phyloP scores from a whole-genome alignment of 2,329 filamentous ascomycete species.

The Aspergillus candidus region DNA sequence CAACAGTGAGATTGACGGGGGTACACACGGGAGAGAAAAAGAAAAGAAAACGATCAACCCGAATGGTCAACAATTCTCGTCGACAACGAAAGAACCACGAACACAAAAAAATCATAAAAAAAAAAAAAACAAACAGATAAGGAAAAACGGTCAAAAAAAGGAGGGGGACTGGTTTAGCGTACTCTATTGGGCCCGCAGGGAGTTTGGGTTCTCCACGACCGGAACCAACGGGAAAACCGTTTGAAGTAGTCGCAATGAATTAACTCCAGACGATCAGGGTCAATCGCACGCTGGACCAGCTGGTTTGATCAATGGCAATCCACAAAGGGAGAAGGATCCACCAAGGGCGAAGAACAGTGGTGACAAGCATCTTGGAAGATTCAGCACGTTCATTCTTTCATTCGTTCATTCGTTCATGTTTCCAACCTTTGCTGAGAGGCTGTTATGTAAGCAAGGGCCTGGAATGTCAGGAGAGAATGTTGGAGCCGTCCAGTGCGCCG shows the following conservation, averaged over 20 bases:
- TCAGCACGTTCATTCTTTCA: no score
- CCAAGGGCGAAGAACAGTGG: no score
- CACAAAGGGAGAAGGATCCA: no score
- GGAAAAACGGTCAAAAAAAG: conserved; percentile 1
- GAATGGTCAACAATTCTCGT: background rate
- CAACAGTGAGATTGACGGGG: background rate
- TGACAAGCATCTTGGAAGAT: no score
- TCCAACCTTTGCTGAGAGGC: no score
- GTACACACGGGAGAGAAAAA: background rate
- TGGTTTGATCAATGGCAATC: no score
- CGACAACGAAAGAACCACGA: background rate
- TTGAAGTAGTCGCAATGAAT: conserved; percentile 13
- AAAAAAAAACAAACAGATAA: background rate
- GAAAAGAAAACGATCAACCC: background rate
- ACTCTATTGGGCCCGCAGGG: no score
- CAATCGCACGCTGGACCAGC: background rate
- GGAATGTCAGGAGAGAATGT: background rate
- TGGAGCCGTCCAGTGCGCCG: no score
- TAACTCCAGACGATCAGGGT: background rate
- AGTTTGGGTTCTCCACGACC: conserved; percentile 4
- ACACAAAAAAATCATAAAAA: background rate
- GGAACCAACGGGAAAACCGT: conserved; percentile 7
- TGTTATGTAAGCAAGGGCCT: conserved; percentile 3
- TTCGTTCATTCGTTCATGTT: no score
- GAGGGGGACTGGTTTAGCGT: background rate